Conservation (phyloP, 495 filamentous ascomycete genomes). For the Aspergillus coremiiformis region DNA sequence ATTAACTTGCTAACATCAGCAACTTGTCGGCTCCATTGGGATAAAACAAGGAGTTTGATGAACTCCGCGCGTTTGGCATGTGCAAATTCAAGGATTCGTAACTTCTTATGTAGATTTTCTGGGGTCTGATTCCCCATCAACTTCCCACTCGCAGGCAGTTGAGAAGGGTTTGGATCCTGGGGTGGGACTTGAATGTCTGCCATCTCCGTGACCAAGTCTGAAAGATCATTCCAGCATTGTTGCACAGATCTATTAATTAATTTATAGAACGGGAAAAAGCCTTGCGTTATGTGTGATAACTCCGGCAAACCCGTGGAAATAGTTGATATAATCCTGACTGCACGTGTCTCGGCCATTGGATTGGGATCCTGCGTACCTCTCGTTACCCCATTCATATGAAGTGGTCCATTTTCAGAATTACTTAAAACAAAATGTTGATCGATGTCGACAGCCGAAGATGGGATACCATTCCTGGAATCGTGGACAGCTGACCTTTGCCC, state of each 20-base stretch:
- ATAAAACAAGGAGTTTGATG: slow-evolving; percentile 83
- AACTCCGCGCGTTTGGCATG: slow-evolving; percentile 61
- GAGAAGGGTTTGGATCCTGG: slow-evolving; percentile 19
- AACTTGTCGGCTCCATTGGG: slow-evolving; percentile 77
- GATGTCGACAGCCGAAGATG: slow-evolving; percentile 6
- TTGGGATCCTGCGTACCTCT: slow-evolving; percentile 9
- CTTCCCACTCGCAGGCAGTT: slow-evolving; percentile 44
- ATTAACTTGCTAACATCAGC: slow-evolving; percentile 72
- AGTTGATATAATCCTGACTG: slow-evolving; percentile 1
- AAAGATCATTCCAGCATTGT: slow-evolving; percentile 69
- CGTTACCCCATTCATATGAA: slow-evolving; percentile 25
- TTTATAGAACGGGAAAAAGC: slow-evolving; percentile 60
- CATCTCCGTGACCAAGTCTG: slow-evolving; percentile 60
- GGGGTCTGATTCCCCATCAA: slow-evolving; percentile 48
- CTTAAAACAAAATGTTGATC: slow-evolving; percentile 12
- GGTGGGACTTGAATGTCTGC: slow-evolving; percentile 53
- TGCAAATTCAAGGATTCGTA: slow-evolving; percentile 64
- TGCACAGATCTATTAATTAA: slow-evolving; percentile 72
- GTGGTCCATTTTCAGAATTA: slow-evolving; percentile 22
- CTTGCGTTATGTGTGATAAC: slow-evolving; percentile 69
- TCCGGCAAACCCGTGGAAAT: slow-evolving; percentile 48
- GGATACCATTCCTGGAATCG: slow-evolving; percentile 22
- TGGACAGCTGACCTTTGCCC: slow-evolving; percentile 18
- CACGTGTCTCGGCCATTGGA: slow-evolving; percentile 8
- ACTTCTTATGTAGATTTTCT: slow-evolving; percentile 72